phyloP scores from a whole-genome alignment of 2,329 filamentous ascomycete genomes.

The Septoria petroselini region DNA sequence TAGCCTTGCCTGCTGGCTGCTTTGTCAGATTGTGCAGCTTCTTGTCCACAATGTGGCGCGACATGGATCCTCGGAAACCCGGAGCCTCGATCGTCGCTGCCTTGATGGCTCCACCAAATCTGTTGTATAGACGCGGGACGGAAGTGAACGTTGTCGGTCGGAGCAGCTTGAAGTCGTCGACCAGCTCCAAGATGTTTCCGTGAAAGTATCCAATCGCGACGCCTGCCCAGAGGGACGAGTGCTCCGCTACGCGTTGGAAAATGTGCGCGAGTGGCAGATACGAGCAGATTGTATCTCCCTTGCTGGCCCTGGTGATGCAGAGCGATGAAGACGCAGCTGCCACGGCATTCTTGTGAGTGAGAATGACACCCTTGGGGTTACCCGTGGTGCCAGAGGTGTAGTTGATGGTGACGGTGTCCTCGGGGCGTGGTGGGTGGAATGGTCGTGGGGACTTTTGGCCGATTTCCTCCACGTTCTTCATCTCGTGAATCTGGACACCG shows the following conservation, averaged over 20 bases:
- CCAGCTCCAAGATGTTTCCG: slow-evolving; percentile 78
- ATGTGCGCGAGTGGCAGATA: slow-evolving; percentile 95
- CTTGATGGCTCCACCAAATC: slow-evolving; percentile 80
- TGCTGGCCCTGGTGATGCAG: slow-evolving; percentile 50
- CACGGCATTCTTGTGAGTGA: slow-evolving; percentile 79
- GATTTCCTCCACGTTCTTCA: slow-evolving; percentile 76
- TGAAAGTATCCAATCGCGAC: slow-evolving; percentile 86
- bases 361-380: slow-evolving; percentile 74
- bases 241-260: slow-evolving; percentile 81
- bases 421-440: slow-evolving; percentile 66
- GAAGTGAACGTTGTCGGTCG: slow-evolving; percentile 80
- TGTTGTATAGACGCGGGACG: slow-evolving; percentile 87
- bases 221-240: slow-evolving; percentile 68
- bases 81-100: slow-evolving; percentile 72
- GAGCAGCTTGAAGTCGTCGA: slow-evolving; percentile 87
- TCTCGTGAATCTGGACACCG: slow-evolving; percentile 74
- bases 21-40: slow-evolving; percentile 78
- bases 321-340: slow-evolving; percentile 65
- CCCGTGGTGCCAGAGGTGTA: slow-evolving; percentile 87
- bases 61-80: slow-evolving; percentile 77
- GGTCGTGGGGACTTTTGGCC: slow-evolving; percentile 68
- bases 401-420: slow-evolving; percentile 84
- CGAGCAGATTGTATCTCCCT: slow-evolving; percentile 68
- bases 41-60: slow-evolving; percentile 71
- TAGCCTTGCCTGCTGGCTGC: slow-evolving; percentile 62